Evolutionary conservation across 257 asterid genomes (phyloP), one percentile per base, ranked within the genome.

Genomic region (Solanum virginianum): DNA sequence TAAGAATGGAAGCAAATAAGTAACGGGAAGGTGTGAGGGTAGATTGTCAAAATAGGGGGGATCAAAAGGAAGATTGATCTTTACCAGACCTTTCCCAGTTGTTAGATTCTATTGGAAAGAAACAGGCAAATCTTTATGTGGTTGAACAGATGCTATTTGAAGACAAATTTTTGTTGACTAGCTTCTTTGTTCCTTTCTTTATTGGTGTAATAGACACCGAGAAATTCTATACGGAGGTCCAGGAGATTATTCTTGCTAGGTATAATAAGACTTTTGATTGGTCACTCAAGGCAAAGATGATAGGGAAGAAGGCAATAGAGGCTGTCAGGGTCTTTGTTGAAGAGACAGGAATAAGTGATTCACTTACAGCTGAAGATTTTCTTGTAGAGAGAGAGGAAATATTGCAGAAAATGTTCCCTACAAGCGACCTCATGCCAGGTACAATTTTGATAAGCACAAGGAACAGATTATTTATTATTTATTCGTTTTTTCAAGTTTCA

Each of bases 401-500:
- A 97, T 88, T 96, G 87, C 90, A 81, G 82, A 54, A 85, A 56
- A 75, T 92, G 94, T 96, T 96, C 85, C 98, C 99, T 20, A 85
- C 96, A 11, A 90, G 96, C 54, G 97, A 96, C 87, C 95, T 92
- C 93, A 94, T 95, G 98, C 99, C 98, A 92, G 99, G 99, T 95
- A 75, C 83, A 66, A 7, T 32, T 77, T 62, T 80, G 1, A 68
- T 32, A 26, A 43, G 29, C 32, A 32, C 13, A 24, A 53, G 18
- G 26, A 11, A 14, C 7, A 10, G 65, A 16, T 26, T 83, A 22
- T 39, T 4, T 26, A 36, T 51, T 36, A 22, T 84, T 74, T 57
- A 13, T 82, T 15, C 6, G 14, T 45, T 68, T 51, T 29, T 10
- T 49, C 16, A 51, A 49, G 41, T 53, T 80, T 84, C 80, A 45